Conservation (phyloP, 2,329 filamentous ascomycete genomes). For the Chaetomium sp. region DNA sequence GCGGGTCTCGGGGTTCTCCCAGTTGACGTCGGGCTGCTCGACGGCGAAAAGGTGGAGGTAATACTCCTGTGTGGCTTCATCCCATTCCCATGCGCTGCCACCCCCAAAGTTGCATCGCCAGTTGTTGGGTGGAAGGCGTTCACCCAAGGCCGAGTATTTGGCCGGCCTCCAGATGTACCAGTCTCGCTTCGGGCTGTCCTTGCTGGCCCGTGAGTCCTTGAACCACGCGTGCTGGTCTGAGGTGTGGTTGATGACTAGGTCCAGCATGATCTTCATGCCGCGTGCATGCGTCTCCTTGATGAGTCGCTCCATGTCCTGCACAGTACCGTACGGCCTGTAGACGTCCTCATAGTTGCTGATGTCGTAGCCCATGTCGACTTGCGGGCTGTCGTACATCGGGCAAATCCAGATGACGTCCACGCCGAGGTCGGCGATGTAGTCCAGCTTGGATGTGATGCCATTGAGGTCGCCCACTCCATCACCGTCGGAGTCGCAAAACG, state of each 20-base stretch:
- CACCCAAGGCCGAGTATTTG: slow-evolving; percentile 46
- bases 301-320: slow-evolving; percentile 56
- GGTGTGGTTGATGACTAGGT: slow-evolving; percentile 74
- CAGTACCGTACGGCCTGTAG: slow-evolving; percentile 52
- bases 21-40: slow-evolving; percentile 77
- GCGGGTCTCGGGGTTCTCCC: slow-evolving; percentile 64
- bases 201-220: slow-evolving; percentile 55
- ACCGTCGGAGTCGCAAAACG: slow-evolving; percentile 48
- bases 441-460: slow-evolving; percentile 47
- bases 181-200: slow-evolving; percentile 56
- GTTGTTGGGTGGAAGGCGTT: slow-evolving; percentile 66
- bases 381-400: slow-evolving; percentile 36
- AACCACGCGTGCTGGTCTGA: slow-evolving; percentile 68
- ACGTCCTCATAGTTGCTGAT: slow-evolving; percentile 56
- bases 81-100: slow-evolving; percentile 59
- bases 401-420: slow-evolving; percentile 44
- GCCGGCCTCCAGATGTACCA: slow-evolving; percentile 42
- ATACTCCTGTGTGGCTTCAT: slow-evolving; percentile 64
- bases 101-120: slow-evolving; percentile 60
- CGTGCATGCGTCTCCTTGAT: slow-evolving; percentile 50
- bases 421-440: slow-evolving; percentile 44
- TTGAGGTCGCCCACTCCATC: slow-evolving; percentile 48
- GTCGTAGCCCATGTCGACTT: slow-evolving; percentile 56
- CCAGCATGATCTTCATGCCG: slow-evolving; percentile 62
- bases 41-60: slow-evolving; percentile 70